Conservation (phyloP, 257 asterid genomes). For the Verbascum thapsus region DNA sequence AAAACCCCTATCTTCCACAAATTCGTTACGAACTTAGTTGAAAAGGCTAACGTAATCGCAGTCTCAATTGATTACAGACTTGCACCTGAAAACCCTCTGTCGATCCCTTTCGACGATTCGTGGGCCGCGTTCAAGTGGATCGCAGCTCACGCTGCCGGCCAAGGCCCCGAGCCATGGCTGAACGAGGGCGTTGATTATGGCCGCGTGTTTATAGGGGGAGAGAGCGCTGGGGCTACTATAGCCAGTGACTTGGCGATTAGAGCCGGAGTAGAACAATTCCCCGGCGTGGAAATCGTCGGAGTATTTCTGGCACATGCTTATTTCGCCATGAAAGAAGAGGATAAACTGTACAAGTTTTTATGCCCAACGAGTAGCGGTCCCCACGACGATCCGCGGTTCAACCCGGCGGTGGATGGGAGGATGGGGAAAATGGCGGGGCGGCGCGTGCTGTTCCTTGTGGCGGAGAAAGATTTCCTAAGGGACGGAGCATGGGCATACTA, state of each 20-base stretch:
- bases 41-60: conserved; percentile 41
- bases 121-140: conserved; percentile 73
- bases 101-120: conserved; percentile 63
- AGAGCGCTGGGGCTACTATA: conserved; percentile 77
- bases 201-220: conserved; percentile 63
- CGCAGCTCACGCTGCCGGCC: conserved; percentile 42
- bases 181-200: conserved; percentile 55
- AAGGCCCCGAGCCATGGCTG: conserved; percentile 64
- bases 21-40: conserved; percentile 39
- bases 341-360: conserved; percentile 39
- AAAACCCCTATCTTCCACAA: conserved; percentile 35
- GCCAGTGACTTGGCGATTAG: conserved; percentile 56
- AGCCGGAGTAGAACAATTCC: conserved; percentile 40
- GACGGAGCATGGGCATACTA: conserved; percentile 50
- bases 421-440: conserved; percentile 52
- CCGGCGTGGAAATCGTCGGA: conserved; percentile 41
- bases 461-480: conserved; percentile 58
- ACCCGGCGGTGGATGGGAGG: conserved; percentile 62
- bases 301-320: conserved; percentile 50
- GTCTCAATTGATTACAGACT: conserved; percentile 65
- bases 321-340: conserved; percentile 55
- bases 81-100: conserved; percentile 65
- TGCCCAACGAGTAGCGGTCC: conserved; percentile 56
- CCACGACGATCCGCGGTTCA: conserved; percentile 68
- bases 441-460: conserved; percentile 50